Evolutionary conservation across 2,329 filamentous ascomycete species (phyloP).

Genomic region (Bipolaris sorokiniana): DNA sequence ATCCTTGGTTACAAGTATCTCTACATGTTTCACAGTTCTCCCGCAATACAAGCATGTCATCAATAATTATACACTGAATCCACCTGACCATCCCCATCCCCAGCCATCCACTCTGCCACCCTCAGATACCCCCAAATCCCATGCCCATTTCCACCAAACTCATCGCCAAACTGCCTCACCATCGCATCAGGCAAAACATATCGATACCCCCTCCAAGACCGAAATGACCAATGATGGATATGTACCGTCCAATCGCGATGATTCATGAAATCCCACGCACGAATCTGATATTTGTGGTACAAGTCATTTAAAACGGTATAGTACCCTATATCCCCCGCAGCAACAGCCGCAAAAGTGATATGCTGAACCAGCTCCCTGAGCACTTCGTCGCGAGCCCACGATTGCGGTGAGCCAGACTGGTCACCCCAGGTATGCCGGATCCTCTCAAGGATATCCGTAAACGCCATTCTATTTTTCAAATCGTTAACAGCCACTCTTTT

Average conservation of each 20-base stretch:
- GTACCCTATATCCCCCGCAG: conserved; percentile 17
- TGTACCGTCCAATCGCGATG: background rate
- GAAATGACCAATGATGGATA: conserved; percentile 12
- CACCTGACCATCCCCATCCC: background rate
- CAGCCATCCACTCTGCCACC: background rate
- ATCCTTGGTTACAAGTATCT: too few species aligned
- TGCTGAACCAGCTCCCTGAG: conserved; percentile 13
- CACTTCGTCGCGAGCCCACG: conserved; percentile 4
- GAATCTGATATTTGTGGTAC: conserved; percentile 17
- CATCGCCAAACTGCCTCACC: conserved; percentile 1
- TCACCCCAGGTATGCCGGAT: conserved; percentile 16
- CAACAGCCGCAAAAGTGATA: conserved; percentile 19
- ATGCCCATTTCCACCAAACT: conserved; percentile 3
- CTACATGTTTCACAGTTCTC: too few species aligned
- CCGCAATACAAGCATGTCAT: too few species aligned
- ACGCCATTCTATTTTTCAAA: conserved; percentile 12
- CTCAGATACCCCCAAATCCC: background rate
- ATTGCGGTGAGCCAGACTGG: conserved; percentile 2
- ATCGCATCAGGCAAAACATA: conserved; percentile 21
- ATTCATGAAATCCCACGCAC: conserved; percentile 2
- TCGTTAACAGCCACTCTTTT: background rate
- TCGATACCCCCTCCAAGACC: conserved; percentile 18
- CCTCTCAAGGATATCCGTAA: conserved; percentile 17
- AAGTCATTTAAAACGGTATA: conserved; percentile 18
- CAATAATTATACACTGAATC: background rate